phyloP scores from a whole-genome alignment of 2,329 filamentous ascomycete genomes.

The Sporothrix humicola region DNA sequence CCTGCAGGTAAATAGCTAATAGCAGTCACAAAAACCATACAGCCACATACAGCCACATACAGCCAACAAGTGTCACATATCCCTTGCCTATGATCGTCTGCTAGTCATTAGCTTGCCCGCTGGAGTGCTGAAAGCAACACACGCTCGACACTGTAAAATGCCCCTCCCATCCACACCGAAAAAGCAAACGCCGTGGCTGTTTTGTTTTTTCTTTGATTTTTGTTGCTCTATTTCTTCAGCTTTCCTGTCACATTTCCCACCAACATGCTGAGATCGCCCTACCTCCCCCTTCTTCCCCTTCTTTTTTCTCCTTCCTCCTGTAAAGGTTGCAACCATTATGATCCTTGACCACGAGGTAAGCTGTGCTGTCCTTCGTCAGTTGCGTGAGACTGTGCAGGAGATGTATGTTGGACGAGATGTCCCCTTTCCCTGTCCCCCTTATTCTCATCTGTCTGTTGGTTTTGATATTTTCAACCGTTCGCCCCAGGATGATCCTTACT shows the following conservation, averaged over 20 bases:
- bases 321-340: slow-evolving; percentile 7
- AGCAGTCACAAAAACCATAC: too few relatives aligned
- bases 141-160: neutral
- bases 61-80: neutral
- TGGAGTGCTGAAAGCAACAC: neutral
- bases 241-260: neutral
- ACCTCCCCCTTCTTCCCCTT: neutral
- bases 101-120: slow-evolving; percentile 15
- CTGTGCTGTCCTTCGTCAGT: neutral
- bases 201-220: neutral
- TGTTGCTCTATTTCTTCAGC: neutral
- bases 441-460: neutral
- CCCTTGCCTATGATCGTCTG: slow-evolving; percentile 19
- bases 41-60: too few relatives aligned
- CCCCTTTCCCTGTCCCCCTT: neutral
- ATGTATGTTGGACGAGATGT: neutral
- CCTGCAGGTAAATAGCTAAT: too few relatives aligned
- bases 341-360: slow-evolving; percentile 4
- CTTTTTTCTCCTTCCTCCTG: neutral
- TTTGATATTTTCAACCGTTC: neutral
- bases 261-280: neutral
- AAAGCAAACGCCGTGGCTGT: too few relatives aligned
- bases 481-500: neutral
- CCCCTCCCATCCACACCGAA: neutral
- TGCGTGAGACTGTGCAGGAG: neutral